Conservation (phyloP, 768 basidiomycete genomes). For the Paxillus ammoniavirescens region DNA sequence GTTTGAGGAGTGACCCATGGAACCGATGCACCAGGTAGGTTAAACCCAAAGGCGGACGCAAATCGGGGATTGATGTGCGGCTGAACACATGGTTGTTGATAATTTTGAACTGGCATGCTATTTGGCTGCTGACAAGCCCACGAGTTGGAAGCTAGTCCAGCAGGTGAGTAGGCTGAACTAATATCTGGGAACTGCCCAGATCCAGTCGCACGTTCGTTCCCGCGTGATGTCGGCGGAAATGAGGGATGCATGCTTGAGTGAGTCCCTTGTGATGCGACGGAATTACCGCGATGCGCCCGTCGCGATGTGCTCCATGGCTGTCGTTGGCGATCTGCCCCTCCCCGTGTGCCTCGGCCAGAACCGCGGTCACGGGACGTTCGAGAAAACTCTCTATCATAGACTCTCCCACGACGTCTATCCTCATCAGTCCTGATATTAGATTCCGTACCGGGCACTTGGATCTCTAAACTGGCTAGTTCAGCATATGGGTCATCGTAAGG, state of each 20-base stretch:
- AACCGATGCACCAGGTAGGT: slow-evolving; percentile 28
- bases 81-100: slow-evolving; percentile 46
- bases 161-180: slow-evolving; percentile 10
- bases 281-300: slow-evolving; percentile 11
- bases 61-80: slow-evolving; percentile 86
- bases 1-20: slow-evolving; percentile 19
- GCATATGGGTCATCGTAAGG: slow-evolving; percentile 83
- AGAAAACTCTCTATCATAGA: background rate
- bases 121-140: slow-evolving; percentile 18
- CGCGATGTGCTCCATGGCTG: slow-evolving; percentile 18
- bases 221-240: slow-evolving; percentile 45
- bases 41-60: slow-evolving; percentile 61
- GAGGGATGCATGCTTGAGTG: slow-evolving; percentile 29
- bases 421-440: slow-evolving; percentile 7
- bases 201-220: slow-evolving; percentile 41
- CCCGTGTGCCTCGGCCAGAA: slow-evolving; percentile 26
- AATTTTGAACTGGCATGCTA: slow-evolving; percentile 11
- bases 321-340: slow-evolving; percentile 19
- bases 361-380: slow-evolving; percentile 18
- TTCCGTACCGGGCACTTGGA: background rate
- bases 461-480: slow-evolving; percentile 38
- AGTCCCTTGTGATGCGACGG: slow-evolving; percentile 23
- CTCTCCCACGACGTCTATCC: slow-evolving; percentile 26
- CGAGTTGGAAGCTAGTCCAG: slow-evolving; percentile 10
- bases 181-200: slow-evolving; percentile 40